phyloP scores from a whole-genome alignment of 192 early-diverging fungal genomes.

The Backusella morwellensis region DNA sequence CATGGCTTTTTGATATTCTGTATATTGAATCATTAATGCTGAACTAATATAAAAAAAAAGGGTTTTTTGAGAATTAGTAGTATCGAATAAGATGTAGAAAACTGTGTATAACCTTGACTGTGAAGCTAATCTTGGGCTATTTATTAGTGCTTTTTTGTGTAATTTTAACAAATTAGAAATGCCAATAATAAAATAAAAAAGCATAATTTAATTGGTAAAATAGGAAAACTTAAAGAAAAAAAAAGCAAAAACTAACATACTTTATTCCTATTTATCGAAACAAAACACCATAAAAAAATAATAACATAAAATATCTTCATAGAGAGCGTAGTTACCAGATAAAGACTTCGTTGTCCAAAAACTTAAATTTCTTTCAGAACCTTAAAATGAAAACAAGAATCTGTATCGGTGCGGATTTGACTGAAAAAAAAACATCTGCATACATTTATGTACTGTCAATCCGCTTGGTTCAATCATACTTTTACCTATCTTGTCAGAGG shows the following conservation, averaged over 20 bases:
- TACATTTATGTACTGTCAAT: neutral
- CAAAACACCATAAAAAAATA: neutral
- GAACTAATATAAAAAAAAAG: neutral
- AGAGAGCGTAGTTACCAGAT: neutral
- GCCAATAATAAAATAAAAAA: neutral
- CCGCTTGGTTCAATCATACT: neutral
- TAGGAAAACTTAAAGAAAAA: neutral
- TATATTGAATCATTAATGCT: neutral
- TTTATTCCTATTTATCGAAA: neutral
- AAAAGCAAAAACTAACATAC: neutral
- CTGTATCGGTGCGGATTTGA: neutral
- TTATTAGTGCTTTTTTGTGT: neutral
- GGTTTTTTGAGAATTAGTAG: too few relatives aligned
- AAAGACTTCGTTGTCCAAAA: neutral
- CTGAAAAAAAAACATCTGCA: neutral
- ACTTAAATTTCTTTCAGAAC: neutral
- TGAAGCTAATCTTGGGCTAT: neutral
- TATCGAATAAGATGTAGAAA: neutral
- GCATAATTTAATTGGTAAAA: neutral
- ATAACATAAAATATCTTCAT: neutral
- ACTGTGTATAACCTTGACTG: neutral
- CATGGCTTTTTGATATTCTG: neutral
- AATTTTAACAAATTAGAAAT: slow-evolving; percentile 5
- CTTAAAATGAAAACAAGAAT: neutral
- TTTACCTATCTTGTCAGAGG: neutral